Percentiles rank a stretch among this genome's conserved stretches.
These are phyloP conservation scores for Xylaria sp. DNA, from an alignment of 2,329 filamentous ascomycete genomes.

Conservation along the genomic window DNA sequence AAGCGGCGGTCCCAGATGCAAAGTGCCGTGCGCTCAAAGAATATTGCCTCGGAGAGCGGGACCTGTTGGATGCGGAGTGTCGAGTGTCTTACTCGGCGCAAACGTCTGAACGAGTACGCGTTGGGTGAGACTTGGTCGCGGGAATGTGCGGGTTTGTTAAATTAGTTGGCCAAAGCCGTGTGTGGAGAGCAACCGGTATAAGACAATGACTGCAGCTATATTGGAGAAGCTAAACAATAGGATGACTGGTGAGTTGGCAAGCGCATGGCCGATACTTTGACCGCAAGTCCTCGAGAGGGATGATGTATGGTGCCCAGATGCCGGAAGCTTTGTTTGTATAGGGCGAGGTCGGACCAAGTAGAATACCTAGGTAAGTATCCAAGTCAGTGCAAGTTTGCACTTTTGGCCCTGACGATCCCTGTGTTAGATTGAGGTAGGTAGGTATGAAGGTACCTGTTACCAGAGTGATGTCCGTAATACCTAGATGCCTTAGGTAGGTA, in stretches of 20 bases:
- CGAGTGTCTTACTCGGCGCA: constrained; percentile 20
- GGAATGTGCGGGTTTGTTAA: constrained; percentile 13
- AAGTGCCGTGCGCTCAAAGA: not conserved
- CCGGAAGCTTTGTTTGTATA: not conserved
- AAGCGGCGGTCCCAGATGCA: constrained; percentile 15
- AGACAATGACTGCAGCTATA: constrained; percentile 44
- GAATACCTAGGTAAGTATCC: not conserved
- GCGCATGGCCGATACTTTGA: constrained; percentile 19
- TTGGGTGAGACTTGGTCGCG: constrained; percentile 18
- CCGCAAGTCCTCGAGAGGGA: constrained; percentile 6
- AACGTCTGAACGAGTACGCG: constrained; percentile 13
- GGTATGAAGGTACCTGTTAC: not conserved
- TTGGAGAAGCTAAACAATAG: constrained; percentile 23
- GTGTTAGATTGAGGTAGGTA: not conserved
- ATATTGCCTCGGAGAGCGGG: not conserved
- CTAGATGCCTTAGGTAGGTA: not conserved
- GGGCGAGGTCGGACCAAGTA: not conserved
- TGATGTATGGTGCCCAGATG: not conserved
- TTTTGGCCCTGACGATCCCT: constrained; percentile 29
- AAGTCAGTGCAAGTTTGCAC: constrained; percentile 3
- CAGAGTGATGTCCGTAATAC: constrained; percentile 12
- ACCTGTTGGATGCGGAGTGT: constrained; percentile 12
- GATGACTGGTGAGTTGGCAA: constrained; percentile 34
- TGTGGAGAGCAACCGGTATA: constrained; percentile 31
- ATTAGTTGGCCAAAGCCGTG: constrained; percentile 10